A percentile compares a stretch with the other conserved stretches of the same genome.
phyloP scores from a whole-genome alignment of 1,284 basidiomycete genomes.

The Puccinia novopanici region DNA sequence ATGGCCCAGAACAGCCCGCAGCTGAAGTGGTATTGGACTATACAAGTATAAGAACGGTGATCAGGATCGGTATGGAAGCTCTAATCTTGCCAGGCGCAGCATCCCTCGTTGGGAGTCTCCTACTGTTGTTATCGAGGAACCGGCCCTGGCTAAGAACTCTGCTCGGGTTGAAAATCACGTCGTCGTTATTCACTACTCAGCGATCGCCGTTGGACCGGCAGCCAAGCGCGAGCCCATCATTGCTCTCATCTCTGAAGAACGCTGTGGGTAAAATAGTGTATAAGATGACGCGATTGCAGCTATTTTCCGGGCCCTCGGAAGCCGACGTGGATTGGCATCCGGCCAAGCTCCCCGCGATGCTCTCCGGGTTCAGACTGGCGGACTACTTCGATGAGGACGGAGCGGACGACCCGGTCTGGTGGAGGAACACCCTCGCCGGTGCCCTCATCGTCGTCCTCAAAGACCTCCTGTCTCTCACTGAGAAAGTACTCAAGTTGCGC shows the following conservation, averaged over 20 bases:
- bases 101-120: constrained; percentile 29
- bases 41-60: constrained; percentile 26
- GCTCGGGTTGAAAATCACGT: constrained; percentile 21
- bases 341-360: background rate
- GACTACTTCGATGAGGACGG: background rate
- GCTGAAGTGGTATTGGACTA: constrained; percentile 39
- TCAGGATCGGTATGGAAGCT: constrained; percentile 46
- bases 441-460: constrained; percentile 37
- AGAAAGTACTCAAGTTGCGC: constrained; percentile 39
- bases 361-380: background rate
- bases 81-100: constrained; percentile 37
- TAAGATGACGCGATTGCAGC: background rate
- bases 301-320: background rate
- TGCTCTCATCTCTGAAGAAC: constrained; percentile 5
- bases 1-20: background rate
- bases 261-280: background rate
- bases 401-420: constrained; percentile 49
- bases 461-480: constrained; percentile 29
- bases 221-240: background rate
- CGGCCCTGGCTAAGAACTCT: constrained; percentile 33
- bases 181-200: background rate
- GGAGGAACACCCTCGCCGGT: constrained; percentile 47
- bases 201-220: background rate
- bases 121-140: constrained; percentile 28
- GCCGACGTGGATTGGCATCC: background rate